These are phyloP conservation scores for Leptographium galeiforme DNA, from an alignment of 2,329 filamentous ascomycete species.

Conservation along the genomic window DNA sequence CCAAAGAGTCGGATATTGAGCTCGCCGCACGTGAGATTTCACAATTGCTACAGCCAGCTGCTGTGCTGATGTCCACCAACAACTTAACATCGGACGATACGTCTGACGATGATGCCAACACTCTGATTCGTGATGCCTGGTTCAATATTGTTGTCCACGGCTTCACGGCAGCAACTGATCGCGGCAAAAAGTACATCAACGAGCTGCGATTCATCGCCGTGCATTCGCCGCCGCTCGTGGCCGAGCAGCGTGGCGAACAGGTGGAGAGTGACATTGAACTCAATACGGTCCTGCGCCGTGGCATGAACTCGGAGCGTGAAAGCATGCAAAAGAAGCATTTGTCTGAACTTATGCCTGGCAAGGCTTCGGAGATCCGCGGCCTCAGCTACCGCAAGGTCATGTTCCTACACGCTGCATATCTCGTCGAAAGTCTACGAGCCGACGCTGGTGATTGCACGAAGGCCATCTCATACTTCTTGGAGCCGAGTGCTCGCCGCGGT, in stretches of 20 bases:
- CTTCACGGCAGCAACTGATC: conserved; percentile 61
- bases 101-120: conserved; percentile 54
- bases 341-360: conserved; percentile 57
- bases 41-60: conserved; percentile 76
- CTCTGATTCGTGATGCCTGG: conserved; percentile 81
- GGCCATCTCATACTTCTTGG: conserved; percentile 83
- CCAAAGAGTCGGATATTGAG: conserved; percentile 65
- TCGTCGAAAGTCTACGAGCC: conserved; percentile 80
- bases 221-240: conserved; percentile 74
- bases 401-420: conserved; percentile 79
- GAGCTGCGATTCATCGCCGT: conserved; percentile 77
- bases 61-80: conserved; percentile 62
- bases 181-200: conserved; percentile 57
- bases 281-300: conserved; percentile 81
- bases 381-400: conserved; percentile 84
- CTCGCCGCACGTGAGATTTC: conserved; percentile 77
- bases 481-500: conserved; percentile 61
- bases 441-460: conserved; percentile 82
- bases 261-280: conserved; percentile 94
- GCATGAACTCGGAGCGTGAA: conserved; percentile 67
- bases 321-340: conserved; percentile 70
- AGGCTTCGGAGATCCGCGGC: conserved; percentile 63
- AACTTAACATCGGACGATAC: conserved; percentile 36
- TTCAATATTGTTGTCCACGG: conserved; percentile 96
- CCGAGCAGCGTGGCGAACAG: conserved; percentile 78